Evolutionary conservation across 169 alveolate genomes (phyloP), one percentile per base, ranked within the genome.

Genomic region (Plasmodium vivax): DNA sequence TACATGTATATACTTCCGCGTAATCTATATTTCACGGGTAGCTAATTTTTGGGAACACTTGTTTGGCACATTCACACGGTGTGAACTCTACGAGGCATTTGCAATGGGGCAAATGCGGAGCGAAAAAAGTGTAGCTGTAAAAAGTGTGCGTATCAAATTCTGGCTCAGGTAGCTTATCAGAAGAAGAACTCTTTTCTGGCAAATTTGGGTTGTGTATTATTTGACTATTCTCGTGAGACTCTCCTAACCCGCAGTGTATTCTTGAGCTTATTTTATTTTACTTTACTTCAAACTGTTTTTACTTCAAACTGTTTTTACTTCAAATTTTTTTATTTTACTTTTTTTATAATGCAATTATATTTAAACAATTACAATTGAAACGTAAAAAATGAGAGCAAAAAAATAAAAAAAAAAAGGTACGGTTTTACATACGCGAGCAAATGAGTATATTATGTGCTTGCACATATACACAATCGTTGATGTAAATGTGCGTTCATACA

Each of bases 301-400:
- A 23, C 27, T 23, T 23, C 27, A 23, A 23, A 23, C 0, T 23
- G 27, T 23, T 23, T 23, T 23, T 23, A 23, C 27, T 23, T 23
- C 27, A 23, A 23, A 23, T 34, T 75, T 32, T 30, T 16, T 30
- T 19, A 5, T 16, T 74, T 82, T 58, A 54, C 8, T 82, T 56
- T 54, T 36, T 82, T 82, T 56, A 16, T 82, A 32, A 56, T 34
- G 36, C 34, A 82, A 82, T 82, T 51, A 54, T 58, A 82, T 82
- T 82, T 82, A 82, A 51, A 82, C 75, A 58, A 54, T 82, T 54
- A 82, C 90, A 82, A 82, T 82, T 82, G 38, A 82, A 34, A 82
- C 90, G 36, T 82, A 82, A 47, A 82, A 82, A 82, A 45, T 54
- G 68, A 27, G 56, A 80, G 56, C 77, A 27, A 68, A 68, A 62